A percentile compares a stretch with the other conserved stretches of the same genome.
Conservation (phyloP, 441 rosid species). For the Arabidopsis hybrid region DNA sequence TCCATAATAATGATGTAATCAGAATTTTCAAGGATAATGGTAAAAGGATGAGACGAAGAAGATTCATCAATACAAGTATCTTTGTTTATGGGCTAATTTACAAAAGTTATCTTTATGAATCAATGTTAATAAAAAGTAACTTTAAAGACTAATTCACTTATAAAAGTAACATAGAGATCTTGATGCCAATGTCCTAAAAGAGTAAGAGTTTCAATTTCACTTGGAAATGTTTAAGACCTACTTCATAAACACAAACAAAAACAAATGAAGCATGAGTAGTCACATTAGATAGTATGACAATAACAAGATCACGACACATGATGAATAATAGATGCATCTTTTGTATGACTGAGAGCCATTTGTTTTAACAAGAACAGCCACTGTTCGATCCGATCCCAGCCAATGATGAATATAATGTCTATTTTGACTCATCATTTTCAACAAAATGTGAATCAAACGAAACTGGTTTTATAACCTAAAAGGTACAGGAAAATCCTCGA, state of each 20-base stretch:
- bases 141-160: neutral
- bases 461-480: conserved; percentile 9
- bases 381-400: neutral
- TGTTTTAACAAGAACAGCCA: neutral
- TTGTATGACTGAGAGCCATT: no score
- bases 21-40: neutral
- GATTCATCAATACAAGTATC: neutral
- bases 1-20: conserved; percentile 1
- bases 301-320: conserved; percentile 13
- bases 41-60: neutral
- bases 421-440: neutral
- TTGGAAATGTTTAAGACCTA: neutral
- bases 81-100: neutral
- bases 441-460: neutral
- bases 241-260: neutral
- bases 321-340: neutral
- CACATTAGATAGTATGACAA: conserved; percentile 2
- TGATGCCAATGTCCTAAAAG: neutral
- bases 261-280: conserved; percentile 8
- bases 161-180: conserved; percentile 26
- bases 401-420: neutral
- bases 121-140: neutral
- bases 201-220: neutral
- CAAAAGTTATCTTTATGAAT: conserved; percentile 18
- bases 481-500: neutral